Evolutionary conservation across 768 basidiomycete species (phyloP).

Genomic region (Xerocomus potaroensis): DNA sequence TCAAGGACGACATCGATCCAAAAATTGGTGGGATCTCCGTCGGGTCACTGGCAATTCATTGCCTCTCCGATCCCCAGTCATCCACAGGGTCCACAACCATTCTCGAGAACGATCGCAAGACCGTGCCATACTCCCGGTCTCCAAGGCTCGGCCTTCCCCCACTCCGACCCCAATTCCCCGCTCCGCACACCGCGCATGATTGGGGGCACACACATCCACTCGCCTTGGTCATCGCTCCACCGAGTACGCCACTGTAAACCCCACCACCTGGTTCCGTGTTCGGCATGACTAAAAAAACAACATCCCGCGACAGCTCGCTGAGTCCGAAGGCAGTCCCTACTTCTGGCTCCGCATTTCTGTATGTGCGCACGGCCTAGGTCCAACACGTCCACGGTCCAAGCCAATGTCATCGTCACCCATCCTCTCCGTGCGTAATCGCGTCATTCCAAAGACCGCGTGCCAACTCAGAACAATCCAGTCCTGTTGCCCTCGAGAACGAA

Average conservation of each 20-base stretch:
- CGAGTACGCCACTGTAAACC: constrained; percentile 21
- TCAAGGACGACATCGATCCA: constrained; percentile 22
- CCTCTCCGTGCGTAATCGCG: constrained; percentile 23
- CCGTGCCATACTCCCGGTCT: constrained; percentile 33
- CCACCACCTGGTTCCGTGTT: constrained; percentile 25
- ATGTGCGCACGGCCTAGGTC: constrained; percentile 29
- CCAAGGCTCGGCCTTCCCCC: constrained; percentile 42
- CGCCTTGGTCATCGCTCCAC: constrained; percentile 35
- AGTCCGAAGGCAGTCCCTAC: constrained; percentile 15
- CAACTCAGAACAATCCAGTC: constrained; percentile 25
- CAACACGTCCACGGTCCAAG: constrained; percentile 14
- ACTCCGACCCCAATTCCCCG: constrained; percentile 23
- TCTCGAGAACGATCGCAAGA: constrained; percentile 12
- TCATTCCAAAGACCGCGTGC: constrained; percentile 5
- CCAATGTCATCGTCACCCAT: constrained; percentile 10
- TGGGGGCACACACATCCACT: constrained; percentile 30
- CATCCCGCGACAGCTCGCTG: constrained; percentile 29
- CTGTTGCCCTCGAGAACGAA: constrained; percentile 49
- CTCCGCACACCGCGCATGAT: constrained; percentile 22
- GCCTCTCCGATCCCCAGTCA: constrained; percentile 26
- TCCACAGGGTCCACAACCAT: constrained; percentile 18
- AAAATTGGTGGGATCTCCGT: constrained; percentile 26
- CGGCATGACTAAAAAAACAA: constrained; percentile 1
- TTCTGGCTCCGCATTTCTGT: constrained; percentile 29
- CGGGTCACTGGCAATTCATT: constrained; percentile 28